phyloP scores from a whole-genome alignment of 495 filamentous ascomycete genomes.

The Tuber melanosporum region DNA sequence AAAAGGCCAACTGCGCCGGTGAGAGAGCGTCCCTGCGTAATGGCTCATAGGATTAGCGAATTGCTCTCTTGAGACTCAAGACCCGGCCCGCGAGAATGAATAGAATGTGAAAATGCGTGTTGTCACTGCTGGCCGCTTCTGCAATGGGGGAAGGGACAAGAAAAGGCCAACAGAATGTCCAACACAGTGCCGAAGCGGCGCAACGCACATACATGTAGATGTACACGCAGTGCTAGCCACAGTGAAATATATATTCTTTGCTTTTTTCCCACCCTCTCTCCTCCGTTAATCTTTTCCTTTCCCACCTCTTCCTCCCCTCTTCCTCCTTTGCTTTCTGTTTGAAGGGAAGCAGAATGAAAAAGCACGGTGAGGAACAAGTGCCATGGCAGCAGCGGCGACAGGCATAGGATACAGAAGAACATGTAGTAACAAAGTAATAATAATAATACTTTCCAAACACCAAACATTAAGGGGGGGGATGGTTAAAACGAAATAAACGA shows the following conservation, averaged over 20 bases:
- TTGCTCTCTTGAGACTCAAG: background rate
- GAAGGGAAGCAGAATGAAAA: conserved; percentile 8
- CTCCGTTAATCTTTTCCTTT: conserved; percentile 3
- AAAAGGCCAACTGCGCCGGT: conserved; percentile 36
- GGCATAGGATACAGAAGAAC: background rate
- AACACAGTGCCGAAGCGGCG: background rate
- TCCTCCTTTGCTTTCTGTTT: background rate
- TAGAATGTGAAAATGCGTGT: background rate
- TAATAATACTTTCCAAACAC: conserved; percentile 10
- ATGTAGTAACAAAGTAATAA: background rate
- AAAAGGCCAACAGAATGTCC: conserved; percentile 4
- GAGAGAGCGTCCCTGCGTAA: conserved; percentile 36
- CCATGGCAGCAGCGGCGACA: background rate
- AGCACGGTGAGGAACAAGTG: background rate
- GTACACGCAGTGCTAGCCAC: background rate
- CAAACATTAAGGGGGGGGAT: conserved; percentile 4
- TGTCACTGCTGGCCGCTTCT: conserved; percentile 1
- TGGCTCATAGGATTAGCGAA: conserved; percentile 2
- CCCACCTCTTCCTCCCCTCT: conserved; percentile 7
- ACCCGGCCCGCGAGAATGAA: background rate
- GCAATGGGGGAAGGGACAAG: background rate
- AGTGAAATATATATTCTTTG: background rate
- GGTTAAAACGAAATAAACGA: conserved; percentile 7
- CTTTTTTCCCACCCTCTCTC: background rate
- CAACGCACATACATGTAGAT: background rate